phyloP scores from a whole-genome alignment of 2,329 filamentous ascomycete species.

The Sphaerulina musiva region DNA sequence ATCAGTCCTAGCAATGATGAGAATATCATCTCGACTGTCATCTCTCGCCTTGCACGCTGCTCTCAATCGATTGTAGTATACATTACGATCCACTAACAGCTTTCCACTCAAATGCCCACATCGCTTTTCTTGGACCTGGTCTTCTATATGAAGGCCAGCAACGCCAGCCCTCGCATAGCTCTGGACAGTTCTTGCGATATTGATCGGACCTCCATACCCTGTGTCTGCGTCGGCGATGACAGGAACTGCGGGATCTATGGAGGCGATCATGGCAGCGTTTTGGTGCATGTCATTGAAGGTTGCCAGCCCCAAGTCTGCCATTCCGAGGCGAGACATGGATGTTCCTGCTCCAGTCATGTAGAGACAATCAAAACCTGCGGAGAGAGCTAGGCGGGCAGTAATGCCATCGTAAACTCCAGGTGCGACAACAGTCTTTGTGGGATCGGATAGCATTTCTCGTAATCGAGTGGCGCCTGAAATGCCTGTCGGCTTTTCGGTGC shows the following conservation, averaged over 20 bases:
- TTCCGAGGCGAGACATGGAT: constrained; percentile 54
- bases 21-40: constrained; percentile 49
- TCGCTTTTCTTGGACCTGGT: constrained; percentile 55
- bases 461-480: constrained; percentile 25
- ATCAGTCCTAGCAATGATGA: constrained; percentile 61
- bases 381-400: constrained; percentile 56
- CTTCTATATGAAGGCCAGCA: constrained; percentile 56
- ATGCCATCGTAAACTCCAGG: constrained; percentile 65
- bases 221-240: constrained; percentile 59
- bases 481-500: constrained; percentile 3
- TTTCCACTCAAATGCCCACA: constrained; percentile 61
- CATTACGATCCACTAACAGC: constrained; percentile 48
- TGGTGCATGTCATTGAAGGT: constrained; percentile 57
- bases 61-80: constrained; percentile 51
- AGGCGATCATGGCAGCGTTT: constrained; percentile 60
- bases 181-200: constrained; percentile 25
- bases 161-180: constrained; percentile 44
- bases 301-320: constrained; percentile 57
- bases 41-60: constrained; percentile 49
- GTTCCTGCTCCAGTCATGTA: constrained; percentile 66
- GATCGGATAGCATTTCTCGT: constrained; percentile 29
- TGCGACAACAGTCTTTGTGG: constrained; percentile 45
- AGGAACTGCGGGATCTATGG: constrained; percentile 49
- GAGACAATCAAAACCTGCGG: constrained; percentile 56
- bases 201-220: constrained; percentile 46